Evolutionary conservation across 257 asterid species (phyloP).

Genomic region (Lavandula angustifolia): DNA sequence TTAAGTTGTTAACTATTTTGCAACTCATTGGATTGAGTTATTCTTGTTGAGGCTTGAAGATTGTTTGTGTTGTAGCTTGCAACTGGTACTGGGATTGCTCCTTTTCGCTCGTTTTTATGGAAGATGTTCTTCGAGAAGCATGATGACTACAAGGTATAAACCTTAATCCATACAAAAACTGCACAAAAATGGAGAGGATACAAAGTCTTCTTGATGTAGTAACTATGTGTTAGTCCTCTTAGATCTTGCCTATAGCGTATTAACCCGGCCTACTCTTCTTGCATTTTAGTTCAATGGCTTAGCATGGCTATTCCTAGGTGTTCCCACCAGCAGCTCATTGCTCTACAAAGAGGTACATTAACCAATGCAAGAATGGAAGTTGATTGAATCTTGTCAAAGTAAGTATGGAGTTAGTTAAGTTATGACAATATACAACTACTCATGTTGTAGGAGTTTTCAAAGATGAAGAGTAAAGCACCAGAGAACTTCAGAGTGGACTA

Average conservation of each 20-base stretch:
- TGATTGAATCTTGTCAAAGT: too few relatives aligned
- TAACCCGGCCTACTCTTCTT: background rate
- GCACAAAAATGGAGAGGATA: too few relatives aligned
- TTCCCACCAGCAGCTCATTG: conserved; percentile 92
- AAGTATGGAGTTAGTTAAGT: too few relatives aligned
- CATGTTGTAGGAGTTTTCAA: conserved; percentile 73
- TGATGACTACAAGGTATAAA: conserved; percentile 75
- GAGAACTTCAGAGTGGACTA: conserved; percentile 88
- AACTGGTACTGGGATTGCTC: conserved; percentile 98
- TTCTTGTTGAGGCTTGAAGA: background rate
- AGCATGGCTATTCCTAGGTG: conserved; percentile 99
- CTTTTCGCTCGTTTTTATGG: conserved; percentile 94
- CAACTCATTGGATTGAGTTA: conserved; percentile 1
- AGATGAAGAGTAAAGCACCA: conserved; percentile 80
- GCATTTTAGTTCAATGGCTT: conserved; percentile 81
- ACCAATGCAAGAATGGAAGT: background rate
- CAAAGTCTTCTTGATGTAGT: background rate
- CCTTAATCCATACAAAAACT: background rate
- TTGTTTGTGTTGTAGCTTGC: conserved; percentile 63
- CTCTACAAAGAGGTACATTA: conserved; percentile 86
- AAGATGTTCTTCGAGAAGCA: conserved; percentile 96
- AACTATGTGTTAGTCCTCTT: background rate
- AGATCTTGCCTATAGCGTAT: background rate
- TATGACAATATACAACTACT: background rate
- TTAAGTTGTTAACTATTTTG: background rate